phyloP scores from a whole-genome alignment of 805 yeast species.

The Ogataea methanolica region DNA sequence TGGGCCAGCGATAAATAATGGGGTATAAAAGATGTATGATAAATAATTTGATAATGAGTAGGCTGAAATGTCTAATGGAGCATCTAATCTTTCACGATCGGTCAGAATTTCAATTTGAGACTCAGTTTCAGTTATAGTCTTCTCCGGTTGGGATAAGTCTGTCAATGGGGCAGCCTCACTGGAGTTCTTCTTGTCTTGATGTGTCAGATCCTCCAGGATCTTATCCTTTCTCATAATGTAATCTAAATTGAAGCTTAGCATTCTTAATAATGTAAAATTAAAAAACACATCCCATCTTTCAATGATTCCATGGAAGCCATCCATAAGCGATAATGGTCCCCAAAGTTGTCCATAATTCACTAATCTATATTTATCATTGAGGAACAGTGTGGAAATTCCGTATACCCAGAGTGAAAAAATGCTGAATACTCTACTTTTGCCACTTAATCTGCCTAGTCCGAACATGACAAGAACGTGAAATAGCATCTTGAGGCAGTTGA shows the following conservation, averaged over 20 bases:
- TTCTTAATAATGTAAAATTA: conserved; percentile 81
- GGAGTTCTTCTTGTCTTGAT: conserved; percentile 13
- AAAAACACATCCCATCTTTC: conserved; percentile 94
- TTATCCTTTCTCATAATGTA: conserved; percentile 41
- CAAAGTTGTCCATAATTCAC: conserved; percentile 43
- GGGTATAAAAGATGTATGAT: conserved; percentile 79
- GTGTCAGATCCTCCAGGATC: conserved; percentile 4
- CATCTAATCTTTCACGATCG: conserved; percentile 62
- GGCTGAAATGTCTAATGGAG: conserved; percentile 55
- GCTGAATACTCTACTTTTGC: conserved; percentile 35
- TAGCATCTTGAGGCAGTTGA: conserved; percentile 58
- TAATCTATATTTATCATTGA: conserved; percentile 65
- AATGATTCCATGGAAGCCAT: conserved; percentile 71
- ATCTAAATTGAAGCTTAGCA: conserved; percentile 81
- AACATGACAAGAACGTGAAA: conserved; percentile 54
- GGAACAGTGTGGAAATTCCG: conserved; percentile 71
- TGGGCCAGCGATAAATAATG: conserved; percentile 94
- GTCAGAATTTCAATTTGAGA: conserved; percentile 22
- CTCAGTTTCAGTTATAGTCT: background rate
- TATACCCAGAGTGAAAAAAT: conserved; percentile 61
- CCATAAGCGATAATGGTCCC: conserved; percentile 46
- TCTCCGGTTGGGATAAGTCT: background rate
- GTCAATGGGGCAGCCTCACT: background rate
- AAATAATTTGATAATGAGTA: conserved; percentile 64
- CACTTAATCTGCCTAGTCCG: conserved; percentile 37